These are phyloP conservation scores for Tylopilus rubrobrunneus DNA, from an alignment of 768 basidiomycete genomes.

Conservation along the genomic window DNA sequence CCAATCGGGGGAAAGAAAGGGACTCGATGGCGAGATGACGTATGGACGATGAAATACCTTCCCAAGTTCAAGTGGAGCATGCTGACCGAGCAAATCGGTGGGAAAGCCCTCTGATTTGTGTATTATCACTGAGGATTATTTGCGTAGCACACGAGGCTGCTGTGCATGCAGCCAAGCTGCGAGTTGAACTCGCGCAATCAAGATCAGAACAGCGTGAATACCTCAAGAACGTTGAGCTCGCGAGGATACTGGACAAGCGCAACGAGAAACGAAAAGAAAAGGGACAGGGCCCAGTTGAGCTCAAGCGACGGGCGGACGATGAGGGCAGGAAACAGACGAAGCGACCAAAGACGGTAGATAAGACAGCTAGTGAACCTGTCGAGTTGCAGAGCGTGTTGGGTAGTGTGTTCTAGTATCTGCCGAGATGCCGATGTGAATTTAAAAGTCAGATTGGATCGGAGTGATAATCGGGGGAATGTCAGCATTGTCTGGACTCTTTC, in stretches of 20 bases:
- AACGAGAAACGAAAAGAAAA: slow-evolving; percentile 59
- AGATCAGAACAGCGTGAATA: slow-evolving; percentile 88
- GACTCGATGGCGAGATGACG: slow-evolving; percentile 88
- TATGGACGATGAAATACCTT: slow-evolving; percentile 99
- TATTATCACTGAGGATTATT: slow-evolving; percentile 7
- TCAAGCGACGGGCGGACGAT: slow-evolving; percentile 14
- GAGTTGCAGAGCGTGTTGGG: slow-evolving; percentile 43
- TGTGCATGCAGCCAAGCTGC: slow-evolving; percentile 81
- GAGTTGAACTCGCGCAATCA: slow-evolving; percentile 86
- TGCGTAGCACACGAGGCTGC: slow-evolving; percentile 86
- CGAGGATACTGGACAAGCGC: slow-evolving; percentile 81
- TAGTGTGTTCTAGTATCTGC: slow-evolving; percentile 45
- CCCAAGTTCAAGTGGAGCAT: slow-evolving; percentile 99
- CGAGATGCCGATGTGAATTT: slow-evolving; percentile 11
- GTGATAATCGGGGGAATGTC: slow-evolving; percentile 16
- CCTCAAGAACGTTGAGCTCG: slow-evolving; percentile 90
- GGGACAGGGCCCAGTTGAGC: slow-evolving; percentile 44
- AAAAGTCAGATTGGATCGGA: slow-evolving; percentile 24
- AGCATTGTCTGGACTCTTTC: slow-evolving; percentile 11
- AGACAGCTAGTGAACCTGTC: not conserved
- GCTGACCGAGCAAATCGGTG: slow-evolving; percentile 97
- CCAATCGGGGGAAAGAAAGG: slow-evolving; percentile 93
- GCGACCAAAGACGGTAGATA: slow-evolving; percentile 8
- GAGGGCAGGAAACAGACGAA: slow-evolving; percentile 13
- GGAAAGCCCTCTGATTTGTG: slow-evolving; percentile 31